These are phyloP conservation scores for Myrica gale DNA, from an alignment of 306 rosid species.

Conservation along the genomic window DNA sequence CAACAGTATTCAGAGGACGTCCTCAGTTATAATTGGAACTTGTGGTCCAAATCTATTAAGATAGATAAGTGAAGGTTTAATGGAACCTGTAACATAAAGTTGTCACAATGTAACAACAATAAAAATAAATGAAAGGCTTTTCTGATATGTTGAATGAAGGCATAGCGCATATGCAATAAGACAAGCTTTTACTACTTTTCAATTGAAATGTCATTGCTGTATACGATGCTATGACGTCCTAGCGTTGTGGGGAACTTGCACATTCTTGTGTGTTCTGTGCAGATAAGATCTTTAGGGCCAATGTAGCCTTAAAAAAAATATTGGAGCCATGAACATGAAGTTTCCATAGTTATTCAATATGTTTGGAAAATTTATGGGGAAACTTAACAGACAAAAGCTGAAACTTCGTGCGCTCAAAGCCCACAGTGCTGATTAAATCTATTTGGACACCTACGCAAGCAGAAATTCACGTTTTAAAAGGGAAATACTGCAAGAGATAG, in stretches of 20 bases:
- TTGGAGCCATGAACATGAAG: neutral
- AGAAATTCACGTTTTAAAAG: no score
- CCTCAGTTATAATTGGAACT: neutral
- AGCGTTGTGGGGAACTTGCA: neutral
- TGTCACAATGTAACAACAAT: neutral
- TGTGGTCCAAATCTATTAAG: neutral
- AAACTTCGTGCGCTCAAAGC: no score
- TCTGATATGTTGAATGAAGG: neutral
- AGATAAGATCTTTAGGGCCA: neutral
- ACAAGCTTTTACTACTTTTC: neutral
- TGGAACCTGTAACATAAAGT: neutral
- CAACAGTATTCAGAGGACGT: neutral
- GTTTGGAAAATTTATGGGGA: neutral
- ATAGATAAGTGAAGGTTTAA: neutral
- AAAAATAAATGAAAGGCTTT: neutral
- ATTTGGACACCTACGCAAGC: no score
- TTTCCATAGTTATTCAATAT: neutral
- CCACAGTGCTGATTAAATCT: no score
- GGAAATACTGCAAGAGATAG: no score
- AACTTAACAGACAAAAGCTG: neutral
- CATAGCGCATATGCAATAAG: slow-evolving; percentile 4
- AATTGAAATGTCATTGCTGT: neutral
- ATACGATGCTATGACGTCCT: neutral
- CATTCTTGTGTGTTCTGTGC: neutral
- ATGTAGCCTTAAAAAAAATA: neutral